Percentiles rank a stretch among this genome's conserved stretches.
These are phyloP conservation scores for Penicillium sp. DNA, from an alignment of 2,329 filamentous ascomycete genomes.

Conservation along the genomic window DNA sequence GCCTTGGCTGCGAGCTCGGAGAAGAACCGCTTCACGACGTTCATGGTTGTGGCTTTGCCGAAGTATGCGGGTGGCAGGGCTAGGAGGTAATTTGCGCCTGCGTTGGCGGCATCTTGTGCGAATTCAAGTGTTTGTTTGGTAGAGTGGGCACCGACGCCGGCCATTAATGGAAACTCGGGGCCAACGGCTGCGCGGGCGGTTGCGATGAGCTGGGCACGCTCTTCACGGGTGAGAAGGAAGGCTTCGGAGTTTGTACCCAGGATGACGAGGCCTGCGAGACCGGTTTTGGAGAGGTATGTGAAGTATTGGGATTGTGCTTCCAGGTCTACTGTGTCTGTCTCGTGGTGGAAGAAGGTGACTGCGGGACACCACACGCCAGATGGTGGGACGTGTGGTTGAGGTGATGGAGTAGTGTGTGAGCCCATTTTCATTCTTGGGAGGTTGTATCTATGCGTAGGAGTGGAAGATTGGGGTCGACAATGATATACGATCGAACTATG, in stretches of 20 bases:
- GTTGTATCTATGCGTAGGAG: too few relatives aligned
- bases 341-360: slow-evolving; percentile 51
- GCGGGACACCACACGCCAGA: slow-evolving; percentile 49
- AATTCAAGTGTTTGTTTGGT: slow-evolving; percentile 58
- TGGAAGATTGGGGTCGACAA: too few relatives aligned
- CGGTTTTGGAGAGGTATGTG: slow-evolving; percentile 47
- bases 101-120: slow-evolving; percentile 52
- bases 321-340: slow-evolving; percentile 47
- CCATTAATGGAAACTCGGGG: slow-evolving; percentile 54
- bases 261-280: slow-evolving; percentile 49
- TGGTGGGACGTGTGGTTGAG: slow-evolving; percentile 16
- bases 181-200: slow-evolving; percentile 52
- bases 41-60: slow-evolving; percentile 54
- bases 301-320: slow-evolving; percentile 50
- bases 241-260: slow-evolving; percentile 54
- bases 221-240: slow-evolving; percentile 55
- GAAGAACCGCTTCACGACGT: slow-evolving; percentile 56
- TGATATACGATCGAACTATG: too few relatives aligned
- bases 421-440: too few relatives aligned
- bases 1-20: slow-evolving; percentile 50
- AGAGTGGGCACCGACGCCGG: slow-evolving; percentile 59
- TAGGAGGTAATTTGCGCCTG: slow-evolving; percentile 57
- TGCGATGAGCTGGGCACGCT: slow-evolving; percentile 52
- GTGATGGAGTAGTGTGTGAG: not conserved
- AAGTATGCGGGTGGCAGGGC: slow-evolving; percentile 60